These are phyloP conservation scores for Tranzscheliella williamsii DNA, from an alignment of 1,284 basidiomycete genomes.

Conservation along the genomic window DNA sequence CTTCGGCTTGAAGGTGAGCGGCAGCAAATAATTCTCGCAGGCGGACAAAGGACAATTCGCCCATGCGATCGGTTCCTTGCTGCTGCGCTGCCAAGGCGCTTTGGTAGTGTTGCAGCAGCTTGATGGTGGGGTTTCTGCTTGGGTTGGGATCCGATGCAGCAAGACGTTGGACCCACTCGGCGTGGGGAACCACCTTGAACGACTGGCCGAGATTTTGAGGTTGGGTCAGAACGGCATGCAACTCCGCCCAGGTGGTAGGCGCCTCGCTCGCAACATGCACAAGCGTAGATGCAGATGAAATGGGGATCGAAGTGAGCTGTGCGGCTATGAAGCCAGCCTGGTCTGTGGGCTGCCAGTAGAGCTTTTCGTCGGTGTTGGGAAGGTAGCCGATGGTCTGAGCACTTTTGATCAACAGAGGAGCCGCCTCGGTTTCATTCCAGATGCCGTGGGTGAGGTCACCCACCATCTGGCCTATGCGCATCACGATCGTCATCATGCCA, in stretches of 20 bases:
- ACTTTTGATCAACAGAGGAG: slow-evolving; percentile 61
- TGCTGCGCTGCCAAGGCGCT: background rate
- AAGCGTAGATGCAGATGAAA: slow-evolving; percentile 19
- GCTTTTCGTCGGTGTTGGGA: slow-evolving; percentile 64
- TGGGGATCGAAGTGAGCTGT: slow-evolving; percentile 63
- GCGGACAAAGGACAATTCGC: background rate
- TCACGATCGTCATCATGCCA: slow-evolving; percentile 21
- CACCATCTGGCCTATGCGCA: slow-evolving; percentile 65
- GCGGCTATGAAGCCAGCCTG: slow-evolving; percentile 66
- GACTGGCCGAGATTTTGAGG: slow-evolving; percentile 68
- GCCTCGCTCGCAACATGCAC: slow-evolving; percentile 27
- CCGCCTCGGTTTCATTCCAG: slow-evolving; percentile 70
- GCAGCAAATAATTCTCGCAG: background rate
- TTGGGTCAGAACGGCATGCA: slow-evolving; percentile 68
- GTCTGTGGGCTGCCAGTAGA: slow-evolving; percentile 69
- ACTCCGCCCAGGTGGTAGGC: slow-evolving; percentile 63
- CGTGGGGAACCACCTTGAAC: slow-evolving; percentile 75
- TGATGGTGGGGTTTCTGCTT: slow-evolving; percentile 65
- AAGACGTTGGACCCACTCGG: slow-evolving; percentile 65
- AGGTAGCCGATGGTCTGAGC: slow-evolving; percentile 65
- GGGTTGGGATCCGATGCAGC: slow-evolving; percentile 63
- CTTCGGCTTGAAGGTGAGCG: background rate
- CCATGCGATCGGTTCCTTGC: background rate
- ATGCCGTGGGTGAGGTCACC: slow-evolving; percentile 67
- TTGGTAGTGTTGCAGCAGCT: slow-evolving; percentile 64